These are phyloP conservation scores for Brassica nigra DNA, from an alignment of 345 rosid genomes.

Conservation along the genomic window DNA sequence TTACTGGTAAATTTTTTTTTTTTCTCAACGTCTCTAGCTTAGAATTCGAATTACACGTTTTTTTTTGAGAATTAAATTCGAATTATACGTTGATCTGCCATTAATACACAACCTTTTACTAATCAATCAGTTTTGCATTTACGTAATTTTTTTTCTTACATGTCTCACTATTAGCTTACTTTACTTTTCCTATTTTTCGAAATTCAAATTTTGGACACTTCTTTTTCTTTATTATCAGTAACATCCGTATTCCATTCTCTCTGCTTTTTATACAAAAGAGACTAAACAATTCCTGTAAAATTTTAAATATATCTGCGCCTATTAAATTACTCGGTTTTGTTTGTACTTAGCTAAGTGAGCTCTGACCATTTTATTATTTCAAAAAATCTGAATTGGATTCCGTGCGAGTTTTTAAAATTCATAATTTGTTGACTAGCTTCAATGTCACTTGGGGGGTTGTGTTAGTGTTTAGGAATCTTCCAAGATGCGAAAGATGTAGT, in stretches of 20 bases:
- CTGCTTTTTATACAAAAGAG: background rate
- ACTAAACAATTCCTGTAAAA: background rate
- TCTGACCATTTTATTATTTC: background rate
- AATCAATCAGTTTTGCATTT: constrained; percentile 15
- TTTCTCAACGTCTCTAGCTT: background rate
- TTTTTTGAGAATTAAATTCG: no score
- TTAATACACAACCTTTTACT: constrained; percentile 12
- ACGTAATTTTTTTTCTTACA: background rate
- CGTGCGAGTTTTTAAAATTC: constrained; percentile 23
- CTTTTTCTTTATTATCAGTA: background rate
- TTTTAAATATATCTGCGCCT: background rate
- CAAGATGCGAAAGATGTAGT: constrained; percentile 6
- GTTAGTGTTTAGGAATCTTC: constrained; percentile 27
- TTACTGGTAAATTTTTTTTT: constrained; percentile 57
- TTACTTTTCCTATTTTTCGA: constrained; percentile 29
- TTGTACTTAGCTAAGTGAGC: background rate
- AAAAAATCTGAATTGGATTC: constrained; percentile 7
- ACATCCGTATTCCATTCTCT: constrained; percentile 4
- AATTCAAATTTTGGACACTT: constrained; percentile 40
- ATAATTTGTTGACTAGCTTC: constrained; percentile 26
- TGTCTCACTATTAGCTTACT: constrained; percentile 18
- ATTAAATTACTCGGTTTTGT: background rate
- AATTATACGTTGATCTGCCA: background rate
- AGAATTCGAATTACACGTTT: no score
- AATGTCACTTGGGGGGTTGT: constrained; percentile 20